Base-by-base conservation (phyloP, 257 asterid genomes). In the Solanum gandarillasii region DNA sequence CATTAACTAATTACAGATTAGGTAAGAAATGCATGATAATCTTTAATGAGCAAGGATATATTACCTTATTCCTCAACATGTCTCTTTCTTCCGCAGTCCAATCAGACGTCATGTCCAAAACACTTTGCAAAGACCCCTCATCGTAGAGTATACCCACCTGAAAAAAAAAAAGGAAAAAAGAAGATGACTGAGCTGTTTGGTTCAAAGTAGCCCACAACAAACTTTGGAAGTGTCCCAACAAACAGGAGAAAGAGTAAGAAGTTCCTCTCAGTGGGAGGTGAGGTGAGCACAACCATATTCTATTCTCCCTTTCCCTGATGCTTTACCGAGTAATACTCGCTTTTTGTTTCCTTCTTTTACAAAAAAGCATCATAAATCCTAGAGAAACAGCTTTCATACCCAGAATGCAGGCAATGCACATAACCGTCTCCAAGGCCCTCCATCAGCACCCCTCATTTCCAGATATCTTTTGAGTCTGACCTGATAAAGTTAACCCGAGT, bases 401-500 rank as follows among this genome's bases (percentile, higher is more conserved):
- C 99, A 97, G 86, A 97, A 94, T 60, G 99, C 99, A 91, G 99
- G 99, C 83, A 97, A 90, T 5, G 99, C 99, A 35, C 99, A 96
- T 48, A 96, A 93, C 91, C 98, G 92, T 91, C 99, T 94, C 99
- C 98, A 97, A 86, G 99, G 99, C 89, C 99, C 99, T 79, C 99
- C 99, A 88, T 97, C 99, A 87, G 99, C 99, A 87, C 99, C 99
- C 83, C 99, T 91, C 99, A 96, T 97, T 94, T 96, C 99, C 94
- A 97, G 91, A 93, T 97, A 96, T 85, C 99, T 88, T 93, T 96
- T 97, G 74, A 97, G 99, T 93, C 99, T 94, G 55, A 97, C 99
- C 99, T 97, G 94, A 71, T 89, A 88, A 76, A 88, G 67, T 58
- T 39, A 88, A 70, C 67, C 73, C 87, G 60, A 84, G 87, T 43